Evolutionary conservation across 140 eudicot genomes (phyloP), one percentile per base, ranked within the genome.

Genomic region (Anethum foeniculum): DNA sequence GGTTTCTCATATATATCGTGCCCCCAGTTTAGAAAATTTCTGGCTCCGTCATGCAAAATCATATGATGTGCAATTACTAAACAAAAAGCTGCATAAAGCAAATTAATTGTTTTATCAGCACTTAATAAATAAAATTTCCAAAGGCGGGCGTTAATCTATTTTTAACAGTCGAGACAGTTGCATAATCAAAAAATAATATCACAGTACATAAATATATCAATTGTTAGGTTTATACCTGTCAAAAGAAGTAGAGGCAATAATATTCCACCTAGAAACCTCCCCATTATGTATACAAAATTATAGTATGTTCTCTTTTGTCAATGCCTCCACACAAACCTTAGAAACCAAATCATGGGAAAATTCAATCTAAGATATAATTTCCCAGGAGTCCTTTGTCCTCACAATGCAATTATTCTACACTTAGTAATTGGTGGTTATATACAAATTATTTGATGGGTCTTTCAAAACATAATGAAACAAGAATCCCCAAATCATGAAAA

Each of bases 211-310:
- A 21, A 56, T 8, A 77, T 11, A 38, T 7, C 14, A 30, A 13
- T 6, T 13, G 25, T 8, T 38, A 27, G 27, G 69, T 27, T 36
- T 21, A 34, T 85, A 89, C 93, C 93, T 87, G 86, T 28, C 83
- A 89, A 80, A 15, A 89, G 91, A 82, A 89, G 85, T 80, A 87
- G 28, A 15, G 93, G 93, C 91, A 87, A 80, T 10, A 87, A 62
- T 80, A 87, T 67, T 48, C 88, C 87, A 67, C 82, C 81, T 18
- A 85, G 27, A 39, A 89, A 80, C 41, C 81, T 77, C 49, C 79
- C 91, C 93, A 89, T 89, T 30, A 58, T 47, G 36, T 83, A 78
- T 62, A 83, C 77, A 27, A 28, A 23, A 23, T 8, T 23, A 30
- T 10, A 27, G 3, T 28, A 6, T 25, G 3, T 65, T 72, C 49